These are phyloP conservation scores for Coniochaeta hoffmannii DNA, from an alignment of 2,329 filamentous ascomycete species.

Conservation along the genomic window DNA sequence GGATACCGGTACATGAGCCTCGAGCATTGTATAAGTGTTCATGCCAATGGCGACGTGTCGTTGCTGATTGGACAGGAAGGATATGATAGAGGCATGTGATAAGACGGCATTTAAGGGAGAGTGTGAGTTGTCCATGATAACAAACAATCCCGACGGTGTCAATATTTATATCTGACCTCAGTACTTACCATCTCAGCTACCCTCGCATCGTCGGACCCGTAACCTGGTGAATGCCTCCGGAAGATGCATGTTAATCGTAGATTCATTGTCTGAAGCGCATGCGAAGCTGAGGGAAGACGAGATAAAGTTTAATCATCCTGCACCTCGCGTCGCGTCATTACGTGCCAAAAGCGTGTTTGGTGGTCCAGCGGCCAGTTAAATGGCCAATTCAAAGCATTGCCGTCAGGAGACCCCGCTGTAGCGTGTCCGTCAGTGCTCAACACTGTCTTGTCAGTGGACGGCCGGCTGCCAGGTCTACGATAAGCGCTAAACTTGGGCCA, in stretches of 20 bases:
- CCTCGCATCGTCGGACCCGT: no score
- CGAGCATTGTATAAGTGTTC: neutral
- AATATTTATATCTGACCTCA: neutral
- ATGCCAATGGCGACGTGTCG: neutral
- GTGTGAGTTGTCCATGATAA: neutral
- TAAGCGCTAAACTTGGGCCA: neutral
- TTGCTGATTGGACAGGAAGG: neutral
- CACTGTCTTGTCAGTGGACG: neutral
- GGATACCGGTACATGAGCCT: neutral
- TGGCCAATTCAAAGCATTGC: neutral
- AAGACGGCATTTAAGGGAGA: neutral
- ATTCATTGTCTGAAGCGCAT: neutral
- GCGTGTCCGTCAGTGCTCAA: neutral
- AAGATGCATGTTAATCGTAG: no score
- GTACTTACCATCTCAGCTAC: no score
- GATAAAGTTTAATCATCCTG: constrained; percentile 1
- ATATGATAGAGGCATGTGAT: neutral
- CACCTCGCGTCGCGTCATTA: neutral
- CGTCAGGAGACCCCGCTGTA: no score
- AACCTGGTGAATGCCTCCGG: no score
- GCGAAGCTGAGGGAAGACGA: neutral
- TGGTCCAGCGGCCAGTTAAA: neutral
- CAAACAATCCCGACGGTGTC: neutral
- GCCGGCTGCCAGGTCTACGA: neutral
- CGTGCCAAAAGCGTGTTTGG: neutral